These are phyloP conservation scores for Neonectria magnoliae DNA, from an alignment of 2,329 filamentous ascomycete species.

Conservation along the genomic window DNA sequence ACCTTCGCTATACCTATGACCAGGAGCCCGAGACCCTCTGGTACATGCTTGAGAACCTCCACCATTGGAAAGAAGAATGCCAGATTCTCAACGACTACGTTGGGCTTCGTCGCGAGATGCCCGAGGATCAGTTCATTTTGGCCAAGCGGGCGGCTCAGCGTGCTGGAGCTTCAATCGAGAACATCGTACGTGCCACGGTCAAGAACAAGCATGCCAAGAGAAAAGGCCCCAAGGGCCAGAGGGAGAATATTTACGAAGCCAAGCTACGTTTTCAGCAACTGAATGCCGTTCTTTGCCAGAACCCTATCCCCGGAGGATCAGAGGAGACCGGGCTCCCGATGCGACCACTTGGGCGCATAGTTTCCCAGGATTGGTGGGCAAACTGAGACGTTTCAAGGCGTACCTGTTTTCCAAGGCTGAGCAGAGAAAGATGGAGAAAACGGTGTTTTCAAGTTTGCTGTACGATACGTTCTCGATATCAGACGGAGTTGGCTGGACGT, in stretches of 20 bases:
- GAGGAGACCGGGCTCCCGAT: not conserved
- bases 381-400: not conserved
- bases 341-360: too few species aligned
- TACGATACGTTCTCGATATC: not conserved
- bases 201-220: too few species aligned
- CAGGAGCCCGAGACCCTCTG: constrained; percentile 10
- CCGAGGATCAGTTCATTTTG: constrained; percentile 1
- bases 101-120: constrained; percentile 22
- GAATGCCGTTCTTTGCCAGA: not conserved
- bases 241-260: too few species aligned
- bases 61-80: constrained; percentile 23
- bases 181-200: too few species aligned
- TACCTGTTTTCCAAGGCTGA: not conserved
- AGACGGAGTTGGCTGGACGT: not conserved
- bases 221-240: too few species aligned
- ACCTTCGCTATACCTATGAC: constrained; percentile 28
- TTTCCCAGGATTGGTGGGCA: too few species aligned
- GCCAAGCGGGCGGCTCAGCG: constrained; percentile 28
- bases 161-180: not conserved
- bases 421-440: not conserved
- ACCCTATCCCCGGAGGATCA: not conserved
- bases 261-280: not conserved
- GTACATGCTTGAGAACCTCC: constrained; percentile 11
- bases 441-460: not conserved
- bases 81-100: constrained; percentile 32